Base-by-base conservation (phyloP, 371 early-diverging fungal species). In the Saksenaea oblongispora region DNA sequence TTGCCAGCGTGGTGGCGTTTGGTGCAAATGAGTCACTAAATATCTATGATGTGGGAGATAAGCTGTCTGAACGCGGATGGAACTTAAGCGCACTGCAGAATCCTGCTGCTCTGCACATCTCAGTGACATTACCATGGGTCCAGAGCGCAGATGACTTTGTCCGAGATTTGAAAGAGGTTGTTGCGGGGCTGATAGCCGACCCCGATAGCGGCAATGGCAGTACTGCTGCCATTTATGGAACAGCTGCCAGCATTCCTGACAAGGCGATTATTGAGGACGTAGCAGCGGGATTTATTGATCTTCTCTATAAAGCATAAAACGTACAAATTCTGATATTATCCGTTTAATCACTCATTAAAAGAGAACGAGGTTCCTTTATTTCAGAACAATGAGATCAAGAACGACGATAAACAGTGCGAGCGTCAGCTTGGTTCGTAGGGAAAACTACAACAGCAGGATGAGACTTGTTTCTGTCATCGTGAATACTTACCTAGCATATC, bases 101-200 rank as follows among this genome's bases (percentile, higher is more conserved):
- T 70, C 98, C 98, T 9, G 71, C 92, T 10, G 93, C 94, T 3
- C 84, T 98, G 22, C 98, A 98, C 67, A 89, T 96, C 58, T 93
- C 95, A 5, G 92, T 92, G 72, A 98, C 98, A 0, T 76, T 92
- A 35, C 86, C 89, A 24, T 91, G 93, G 67, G 90, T 89, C 4
- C 77, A 82, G 2, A 86, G 85, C 34, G 92, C 87, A 0, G 89
- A 91, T 2, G 73, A 87, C 54, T 91, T 98, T 63, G 71, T 95
- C 18, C 66, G 63, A n/a, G 98, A 98, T 75, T 63, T 98, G 31
- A 78, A 79, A 58, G 91, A 88, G 28, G 89, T 89, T 1, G 91
- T 95, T 15, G 77, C 65, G 3, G 79, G 77, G 24, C 76, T 95
- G 57, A 74, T 83, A 54, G 86, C 85, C 8, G 84, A 94, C 62